Evolutionary conservation across 371 early-diverging fungal genomes (phyloP).

Genomic region (Sanchytrium tribonematis): DNA sequence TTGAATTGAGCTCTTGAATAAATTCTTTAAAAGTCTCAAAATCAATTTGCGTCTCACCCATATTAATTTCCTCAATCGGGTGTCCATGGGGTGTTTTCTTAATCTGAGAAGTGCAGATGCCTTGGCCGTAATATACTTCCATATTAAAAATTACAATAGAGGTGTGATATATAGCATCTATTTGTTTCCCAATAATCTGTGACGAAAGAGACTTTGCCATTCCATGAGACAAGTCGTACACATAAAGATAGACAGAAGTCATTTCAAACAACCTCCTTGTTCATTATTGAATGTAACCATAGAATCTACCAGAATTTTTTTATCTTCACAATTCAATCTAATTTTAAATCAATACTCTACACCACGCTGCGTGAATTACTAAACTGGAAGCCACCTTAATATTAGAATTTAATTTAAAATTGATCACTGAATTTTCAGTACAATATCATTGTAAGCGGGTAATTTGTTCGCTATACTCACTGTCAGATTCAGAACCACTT

Average conservation of each 20-base stretch:
- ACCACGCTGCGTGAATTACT: no score
- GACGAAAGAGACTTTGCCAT: not conserved
- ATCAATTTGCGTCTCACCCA: constrained; percentile 55
- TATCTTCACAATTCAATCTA: no score
- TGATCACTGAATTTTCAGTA: no score
- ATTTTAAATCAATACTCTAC: no score
- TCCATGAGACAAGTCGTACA: constrained; percentile 7
- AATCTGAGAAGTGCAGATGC: constrained; percentile 9
- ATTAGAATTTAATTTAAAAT: no score
- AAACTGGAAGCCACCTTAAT: no score
- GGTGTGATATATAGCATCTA: constrained; percentile 37
- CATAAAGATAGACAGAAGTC: constrained; percentile 5
- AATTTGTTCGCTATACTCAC: no score
- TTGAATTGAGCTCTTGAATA: constrained; percentile 22
- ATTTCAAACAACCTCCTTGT: no score
- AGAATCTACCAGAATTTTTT: no score
- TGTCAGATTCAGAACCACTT: no score
- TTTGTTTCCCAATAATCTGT: constrained; percentile 4
- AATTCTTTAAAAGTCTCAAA: constrained; percentile 43
- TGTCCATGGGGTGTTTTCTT: constrained; percentile 32
- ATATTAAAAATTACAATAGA: constrained; percentile 54
- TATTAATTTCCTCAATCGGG: constrained; percentile 35
- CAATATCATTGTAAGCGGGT: no score
- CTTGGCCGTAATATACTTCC: constrained; percentile 62
- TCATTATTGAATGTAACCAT: no score